These are phyloP conservation scores for Capsella bursapastoris DNA, from an alignment of 345 rosid species.

Conservation along the genomic window DNA sequence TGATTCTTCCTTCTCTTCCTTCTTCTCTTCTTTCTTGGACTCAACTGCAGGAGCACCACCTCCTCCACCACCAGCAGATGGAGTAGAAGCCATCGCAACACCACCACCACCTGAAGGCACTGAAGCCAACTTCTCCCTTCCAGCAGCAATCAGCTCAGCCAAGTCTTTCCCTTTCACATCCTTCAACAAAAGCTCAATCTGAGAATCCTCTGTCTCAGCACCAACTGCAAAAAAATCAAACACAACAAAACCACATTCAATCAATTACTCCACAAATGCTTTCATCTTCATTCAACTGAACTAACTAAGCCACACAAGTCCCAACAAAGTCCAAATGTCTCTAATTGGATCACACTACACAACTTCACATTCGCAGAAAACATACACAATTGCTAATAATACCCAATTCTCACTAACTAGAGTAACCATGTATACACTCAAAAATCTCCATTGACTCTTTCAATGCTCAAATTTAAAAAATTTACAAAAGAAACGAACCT, in stretches of 20 bases:
- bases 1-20: conserved; percentile 78
- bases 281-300: too few species aligned
- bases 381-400: too few species aligned
- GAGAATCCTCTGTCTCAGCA: conserved; percentile 63
- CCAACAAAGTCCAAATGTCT: too few species aligned
- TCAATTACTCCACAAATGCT: background rate
- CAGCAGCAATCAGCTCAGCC: conserved; percentile 78
- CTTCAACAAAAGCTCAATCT: conserved; percentile 63
- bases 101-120: conserved; percentile 69
- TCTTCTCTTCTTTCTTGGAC: conserved; percentile 80
- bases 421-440: too few species aligned
- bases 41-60: conserved; percentile 59
- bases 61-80: conserved; percentile 48
- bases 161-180: conserved; percentile 74
- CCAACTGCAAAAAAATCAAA: conserved; percentile 56
- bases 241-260: background rate
- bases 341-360: too few species aligned
- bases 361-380: too few species aligned
- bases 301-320: too few species aligned
- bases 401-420: too few species aligned
- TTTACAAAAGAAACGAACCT: conserved; percentile 44
- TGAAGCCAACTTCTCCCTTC: conserved; percentile 82
- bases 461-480: too few species aligned
- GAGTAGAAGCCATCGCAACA: conserved; percentile 49
- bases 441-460: too few species aligned